Evolutionary conservation across 1,284 basidiomycete species (phyloP).

Genomic region (Cutaneotrichosporon daszewskae): DNA sequence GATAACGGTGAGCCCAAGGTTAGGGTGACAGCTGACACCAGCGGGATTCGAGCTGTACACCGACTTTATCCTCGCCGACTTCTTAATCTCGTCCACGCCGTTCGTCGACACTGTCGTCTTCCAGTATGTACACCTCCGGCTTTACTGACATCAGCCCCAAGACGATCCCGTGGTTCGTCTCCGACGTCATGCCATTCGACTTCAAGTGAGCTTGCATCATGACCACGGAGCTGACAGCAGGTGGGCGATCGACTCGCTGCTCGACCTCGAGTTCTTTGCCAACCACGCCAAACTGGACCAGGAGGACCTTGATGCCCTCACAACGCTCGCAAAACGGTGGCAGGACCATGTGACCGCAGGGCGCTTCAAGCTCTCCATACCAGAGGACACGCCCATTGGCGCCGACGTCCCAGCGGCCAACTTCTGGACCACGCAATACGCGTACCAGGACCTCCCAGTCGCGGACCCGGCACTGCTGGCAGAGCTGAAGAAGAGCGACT

Average conservation of each 20-base stretch:
- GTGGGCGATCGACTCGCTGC: constrained; percentile 51
- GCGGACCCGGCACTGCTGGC: constrained; percentile 58
- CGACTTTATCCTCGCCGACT: constrained; percentile 91
- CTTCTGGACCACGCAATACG: constrained; percentile 80
- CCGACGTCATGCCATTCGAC: constrained; percentile 77
- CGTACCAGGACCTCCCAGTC: constrained; percentile 72
- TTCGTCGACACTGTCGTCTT: constrained; percentile 75
- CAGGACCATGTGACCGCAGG: constrained; percentile 62
- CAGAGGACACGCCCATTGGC: constrained; percentile 61
- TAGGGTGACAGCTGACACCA: constrained; percentile 34
- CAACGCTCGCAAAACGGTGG: constrained; percentile 68
- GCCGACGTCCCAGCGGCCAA: constrained; percentile 48
- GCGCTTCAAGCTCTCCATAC: constrained; percentile 67
- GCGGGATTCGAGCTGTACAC: constrained; percentile 95
- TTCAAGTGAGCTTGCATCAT: constrained; percentile 51
- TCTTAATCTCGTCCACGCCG: constrained; percentile 79
- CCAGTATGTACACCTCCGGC: constrained; percentile 58
- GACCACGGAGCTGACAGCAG: constrained; percentile 10
- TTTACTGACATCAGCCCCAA: constrained; percentile 59
- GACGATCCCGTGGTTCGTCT: constrained; percentile 81
- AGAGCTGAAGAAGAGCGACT: constrained; percentile 59
- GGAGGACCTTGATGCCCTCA: constrained; percentile 47
- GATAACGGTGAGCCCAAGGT: constrained; percentile 66
- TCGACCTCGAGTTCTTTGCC: constrained; percentile 54
- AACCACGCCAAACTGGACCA: constrained; percentile 51